phyloP scores from a whole-genome alignment of 345 rosid species.

The Aethionema arabicum region DNA sequence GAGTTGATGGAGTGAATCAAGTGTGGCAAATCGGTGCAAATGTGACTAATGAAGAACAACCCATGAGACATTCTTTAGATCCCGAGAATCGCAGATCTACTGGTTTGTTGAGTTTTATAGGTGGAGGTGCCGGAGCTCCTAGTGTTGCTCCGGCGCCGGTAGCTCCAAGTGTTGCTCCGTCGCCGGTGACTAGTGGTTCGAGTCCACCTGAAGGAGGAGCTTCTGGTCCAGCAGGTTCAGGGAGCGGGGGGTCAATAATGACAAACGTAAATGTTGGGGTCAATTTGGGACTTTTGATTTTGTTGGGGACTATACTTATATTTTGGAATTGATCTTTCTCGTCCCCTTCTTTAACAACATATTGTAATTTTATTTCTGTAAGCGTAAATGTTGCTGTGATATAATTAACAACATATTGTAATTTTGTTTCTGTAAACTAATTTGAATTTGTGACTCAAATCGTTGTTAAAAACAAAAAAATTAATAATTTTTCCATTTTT shows the following conservation, averaged over 20 bases:
- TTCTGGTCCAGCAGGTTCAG: conserved; percentile 18
- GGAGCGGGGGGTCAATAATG: conserved; percentile 21
- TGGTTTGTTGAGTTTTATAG: conserved; percentile 22
- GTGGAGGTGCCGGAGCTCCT: no score
- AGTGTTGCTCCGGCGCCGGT: no score
- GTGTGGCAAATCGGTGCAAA: conserved; percentile 82
- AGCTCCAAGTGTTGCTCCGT: conserved; percentile 12
- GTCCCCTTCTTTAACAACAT: no score
- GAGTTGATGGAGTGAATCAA: conserved; percentile 53
- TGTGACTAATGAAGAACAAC: conserved; percentile 39
- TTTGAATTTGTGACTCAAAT: no score
- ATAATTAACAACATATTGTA: no score
- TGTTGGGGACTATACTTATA: conserved; percentile 21
- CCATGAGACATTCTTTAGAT: conserved; percentile 33
- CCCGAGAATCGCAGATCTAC: conserved; percentile 34
- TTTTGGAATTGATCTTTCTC: conserved; percentile 13
- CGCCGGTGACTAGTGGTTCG: conserved; percentile 14
- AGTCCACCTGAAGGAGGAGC: conserved; percentile 12
- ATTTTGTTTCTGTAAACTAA: no score
- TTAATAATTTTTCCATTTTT: no score
- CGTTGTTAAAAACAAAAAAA: no score
- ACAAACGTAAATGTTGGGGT: conserved; percentile 30
- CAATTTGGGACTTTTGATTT: conserved; percentile 25
- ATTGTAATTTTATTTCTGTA: no score
- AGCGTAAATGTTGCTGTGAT: no score